Base-by-base conservation (phyloP, 208 protist genomes). In the Trypanosoma cruzi region DNA sequence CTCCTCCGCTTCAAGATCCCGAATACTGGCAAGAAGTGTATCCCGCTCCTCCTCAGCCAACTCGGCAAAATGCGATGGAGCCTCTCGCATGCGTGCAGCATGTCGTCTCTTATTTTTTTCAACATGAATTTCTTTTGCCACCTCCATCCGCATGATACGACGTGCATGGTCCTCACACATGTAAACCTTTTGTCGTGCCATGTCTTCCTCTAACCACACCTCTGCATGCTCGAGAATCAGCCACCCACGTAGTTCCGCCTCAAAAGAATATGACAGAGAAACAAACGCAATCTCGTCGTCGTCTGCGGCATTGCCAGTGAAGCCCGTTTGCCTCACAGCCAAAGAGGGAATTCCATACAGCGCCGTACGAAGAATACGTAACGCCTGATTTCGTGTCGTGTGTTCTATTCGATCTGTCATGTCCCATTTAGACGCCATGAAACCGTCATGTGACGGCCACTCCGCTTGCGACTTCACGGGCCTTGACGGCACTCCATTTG, bases 191-290 rank as follows among this genome's bases (percentile, higher is more conserved):
- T 46, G 13, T 22, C 64, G 52, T 24, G 31, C 20, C 1, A 59
- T 29, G 28, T 68, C 37, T 20, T 68, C 64, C n/a, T 36, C 4
- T 42, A 60, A 52, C 50, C 64, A 68, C 24, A 61, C 1, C 14
- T 46, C 20, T 18, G 26, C 52, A 18, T 68, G 64, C 40, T 68
- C 64, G 29, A 52, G 24, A 50, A 68, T 34, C 31, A 68, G 22
- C n/a, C 32, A 34, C 18, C 64, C 64, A 53, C 50, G 53, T 20
- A 68, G 13, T 37, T 68, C 64, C 34, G 64, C 52, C 28, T 68
- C 28, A 14, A 68, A 26, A 29, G 36, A 50, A 31, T 53, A 18
- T 24, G 36, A 16, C 28, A 68, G 24, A 22, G 20, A 11, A 18
- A 36, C 26, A 59, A 34, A 68, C 14, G 29, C 6, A 37, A 40